Base-by-base conservation (phyloP, 306 rosid species). In the Vigna radiata region DNA sequence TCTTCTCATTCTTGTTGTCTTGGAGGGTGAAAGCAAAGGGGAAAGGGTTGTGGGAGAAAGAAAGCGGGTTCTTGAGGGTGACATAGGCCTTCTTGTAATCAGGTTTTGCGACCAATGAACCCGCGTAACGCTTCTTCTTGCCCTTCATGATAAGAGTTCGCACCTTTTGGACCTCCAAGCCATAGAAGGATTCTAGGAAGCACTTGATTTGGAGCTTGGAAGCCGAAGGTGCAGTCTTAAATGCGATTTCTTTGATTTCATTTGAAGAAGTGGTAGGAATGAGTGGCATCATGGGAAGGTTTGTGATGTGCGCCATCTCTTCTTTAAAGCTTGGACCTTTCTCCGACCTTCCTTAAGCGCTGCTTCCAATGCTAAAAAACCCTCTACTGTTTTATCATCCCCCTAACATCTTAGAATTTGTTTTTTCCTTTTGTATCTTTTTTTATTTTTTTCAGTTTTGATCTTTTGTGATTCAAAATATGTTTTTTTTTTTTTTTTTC, bases 81-180 rank as follows among this genome's bases (percentile, higher is more conserved):
- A 92, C 86, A 56, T 95, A 95, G 55, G 96, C 97, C 84, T 95
- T 95, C 78, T 95, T 95, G 84, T 92, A 95, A 63, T 90, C 89
- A 0, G 98, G 98, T 36, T 86, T 89, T 2, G 95, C 90, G 25
- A 89, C 27, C 67, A 89, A 64, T 1, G 79, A 53, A 3, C 91
- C 96, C 8, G 89, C 86, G 17, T 82, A 86, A 80, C 90, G 83
- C 87, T 88, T 95, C 81, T 86, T 89, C 88, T 92, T 95, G 12
- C 96, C 93, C 64, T 92, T 93, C 91, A 89, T 91, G 87, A 88
- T 95, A 5, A 92, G 77, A 7, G 98, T 95, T 18, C 84, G 90
- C 15, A 95, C 96, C 79, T 92, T 90, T 14, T 89, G 89, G 52
- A 95, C 91, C 48, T 95, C 86, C 44, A 92, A 88, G 23, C 90